Base-by-base conservation (phyloP, 495 filamentous ascomycete genomes). In the Aspergillus affinis region DNA sequence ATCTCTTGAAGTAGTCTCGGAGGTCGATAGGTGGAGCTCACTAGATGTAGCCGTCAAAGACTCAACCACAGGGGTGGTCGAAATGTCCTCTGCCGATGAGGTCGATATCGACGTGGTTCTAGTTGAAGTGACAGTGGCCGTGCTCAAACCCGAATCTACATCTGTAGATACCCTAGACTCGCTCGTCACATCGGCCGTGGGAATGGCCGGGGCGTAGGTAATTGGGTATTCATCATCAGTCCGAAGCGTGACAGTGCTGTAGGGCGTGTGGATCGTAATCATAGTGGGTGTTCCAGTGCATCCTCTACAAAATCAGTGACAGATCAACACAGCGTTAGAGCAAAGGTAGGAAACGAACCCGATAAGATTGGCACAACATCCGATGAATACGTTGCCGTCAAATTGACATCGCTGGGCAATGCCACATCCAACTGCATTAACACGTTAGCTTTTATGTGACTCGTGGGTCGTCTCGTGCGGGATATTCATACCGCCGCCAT, bases 381-480 rank as follows among this genome's bases (percentile, higher is more conserved):
- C 59, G 52, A 61, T 51, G 19, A 61, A 61, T 0, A 61, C 59
- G 45, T 50, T 61, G 19, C 53, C 52, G 21, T 21, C 12, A 26
- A 61, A 61, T 6, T 61, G n/a, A 46, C 59, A 61, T 8, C 47
- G 51, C 27, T 50, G 46, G 20, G n/a, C n/a, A 6, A 61, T 10
- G 3, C 52, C 46, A 26, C 52, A 55, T 1, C 51, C 52, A 13
- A 55, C 59, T 55, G 7, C 10, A 44, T n/a, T 0, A 21, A 41
- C 30, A 27, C 1, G 32, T 54, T n/a, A 54, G 27, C n/a, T 23
- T 1, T 20, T 45, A 26, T 26, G 23, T 26, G 2, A 4, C 23
- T 26, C 23, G 23, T 2, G 23, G 23, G 1, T 17, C 15, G 23
- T 7, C 18, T 18, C 30, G 26, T 48, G 32, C 12, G 6, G 1